Evolutionary conservation across 2,329 filamentous ascomycete genomes (phyloP).

Genomic region (Fusarium citri): DNA sequence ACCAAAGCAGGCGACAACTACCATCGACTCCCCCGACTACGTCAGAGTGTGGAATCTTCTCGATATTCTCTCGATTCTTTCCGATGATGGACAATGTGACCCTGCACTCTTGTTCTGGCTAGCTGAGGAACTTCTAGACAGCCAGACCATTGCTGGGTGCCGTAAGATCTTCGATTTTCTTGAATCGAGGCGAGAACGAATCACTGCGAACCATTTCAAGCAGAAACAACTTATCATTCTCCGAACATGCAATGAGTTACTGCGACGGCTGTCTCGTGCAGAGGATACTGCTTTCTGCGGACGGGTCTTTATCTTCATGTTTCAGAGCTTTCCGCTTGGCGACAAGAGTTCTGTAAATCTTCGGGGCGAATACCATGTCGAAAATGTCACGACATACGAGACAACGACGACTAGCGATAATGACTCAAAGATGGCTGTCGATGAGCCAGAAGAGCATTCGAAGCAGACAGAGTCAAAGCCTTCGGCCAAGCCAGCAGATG

Average conservation of each 20-base stretch:
- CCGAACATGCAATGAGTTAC: conserved; percentile 92
- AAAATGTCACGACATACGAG: conserved; percentile 90
- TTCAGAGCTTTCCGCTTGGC: conserved; percentile 95
- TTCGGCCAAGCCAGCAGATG: conserved; percentile 55
- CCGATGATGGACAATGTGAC: conserved; percentile 82
- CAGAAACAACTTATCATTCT: conserved; percentile 90
- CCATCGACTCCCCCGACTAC: conserved; percentile 82
- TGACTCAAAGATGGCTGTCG: conserved; percentile 71
- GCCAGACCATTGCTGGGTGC: conserved; percentile 93
- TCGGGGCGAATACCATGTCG: conserved; percentile 92
- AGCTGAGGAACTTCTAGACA: conserved; percentile 94
- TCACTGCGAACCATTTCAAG: conserved; percentile 83
- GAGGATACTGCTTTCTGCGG: conserved; percentile 98
- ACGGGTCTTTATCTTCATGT: conserved; percentile 97
- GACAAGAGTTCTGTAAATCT: conserved; percentile 98
- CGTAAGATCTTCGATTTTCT: conserved; percentile 93
- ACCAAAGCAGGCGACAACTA: conserved; percentile 71
- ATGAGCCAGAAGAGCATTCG: conserved; percentile 58
- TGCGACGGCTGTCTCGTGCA: conserved; percentile 92
- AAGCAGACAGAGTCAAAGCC: conserved; percentile 49
- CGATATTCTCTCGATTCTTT: conserved; percentile 89
- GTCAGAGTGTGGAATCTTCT: conserved; percentile 92
- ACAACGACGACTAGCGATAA: conserved; percentile 51
- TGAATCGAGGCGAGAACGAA: conserved; percentile 89
- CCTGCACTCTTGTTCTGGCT: conserved; percentile 88